Percentiles rank a stretch among this genome's conserved stretches.
Conservation (phyloP, 2,329 filamentous ascomycete genomes). For the Cyclaneusma minus region DNA sequence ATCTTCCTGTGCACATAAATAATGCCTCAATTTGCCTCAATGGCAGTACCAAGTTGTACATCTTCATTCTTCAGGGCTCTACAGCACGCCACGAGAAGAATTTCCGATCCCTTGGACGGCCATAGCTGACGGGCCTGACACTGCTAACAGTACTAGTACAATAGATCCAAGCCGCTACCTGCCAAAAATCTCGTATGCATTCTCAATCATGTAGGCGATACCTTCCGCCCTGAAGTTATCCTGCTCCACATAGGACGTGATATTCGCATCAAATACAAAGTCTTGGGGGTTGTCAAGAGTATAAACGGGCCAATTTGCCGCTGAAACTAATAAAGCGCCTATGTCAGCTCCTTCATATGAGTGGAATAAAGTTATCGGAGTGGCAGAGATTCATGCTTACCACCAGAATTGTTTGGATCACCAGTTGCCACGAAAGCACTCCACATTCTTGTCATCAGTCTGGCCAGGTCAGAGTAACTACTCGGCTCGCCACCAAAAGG, state of each 20-base stretch:
- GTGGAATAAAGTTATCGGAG: slow-evolving; percentile 5
- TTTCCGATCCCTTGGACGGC: too few relatives aligned
- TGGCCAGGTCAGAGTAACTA: slow-evolving; percentile 6
- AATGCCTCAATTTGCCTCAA: too few relatives aligned
- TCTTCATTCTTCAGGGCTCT: too few relatives aligned
- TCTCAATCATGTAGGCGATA: too few relatives aligned
- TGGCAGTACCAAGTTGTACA: too few relatives aligned
- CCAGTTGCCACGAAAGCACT: slow-evolving; percentile 9
- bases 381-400: too few relatives aligned
- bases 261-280: slow-evolving; percentile 33
- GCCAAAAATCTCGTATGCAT: too few relatives aligned
- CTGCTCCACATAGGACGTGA: slow-evolving; percentile 24
- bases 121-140: too few relatives aligned
- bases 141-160: too few relatives aligned
- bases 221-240: slow-evolving; percentile 28
- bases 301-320: slow-evolving; percentile 28
- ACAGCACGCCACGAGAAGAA: too few relatives aligned
- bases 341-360: slow-evolving; percentile 9
- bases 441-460: slow-evolving; percentile 12
- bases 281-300: slow-evolving; percentile 24
- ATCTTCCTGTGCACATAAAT: too few relatives aligned
- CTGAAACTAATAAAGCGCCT: slow-evolving; percentile 7
- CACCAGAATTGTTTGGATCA: slow-evolving; percentile 14
- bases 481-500: slow-evolving; percentile 9
- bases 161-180: too few relatives aligned